Percentiles rank a stretch among this genome's conserved stretches.
These are phyloP conservation scores for Xylariaceae sp. DNA, from an alignment of 2,329 filamentous ascomycete species.

Conservation along the genomic window DNA sequence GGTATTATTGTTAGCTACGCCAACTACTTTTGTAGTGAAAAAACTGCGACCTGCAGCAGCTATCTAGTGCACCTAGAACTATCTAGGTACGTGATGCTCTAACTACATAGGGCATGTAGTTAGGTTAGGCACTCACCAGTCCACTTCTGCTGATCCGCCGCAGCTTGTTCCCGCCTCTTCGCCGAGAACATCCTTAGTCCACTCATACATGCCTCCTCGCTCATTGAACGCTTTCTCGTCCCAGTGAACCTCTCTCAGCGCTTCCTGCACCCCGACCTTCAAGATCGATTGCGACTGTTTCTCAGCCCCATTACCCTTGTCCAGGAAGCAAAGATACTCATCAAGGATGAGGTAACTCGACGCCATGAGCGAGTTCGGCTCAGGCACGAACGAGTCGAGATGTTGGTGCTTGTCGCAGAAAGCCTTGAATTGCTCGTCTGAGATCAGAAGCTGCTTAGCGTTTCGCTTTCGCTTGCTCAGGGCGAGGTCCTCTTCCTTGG, in stretches of 20 bases:
- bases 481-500: slow-evolving; percentile 31
- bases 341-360: slow-evolving; percentile 50
- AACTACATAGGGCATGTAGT: neutral
- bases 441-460: slow-evolving; percentile 43
- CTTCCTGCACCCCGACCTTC: slow-evolving; percentile 44
- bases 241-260: slow-evolving; percentile 43
- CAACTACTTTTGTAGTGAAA: too few relatives aligned
- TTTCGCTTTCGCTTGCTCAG: slow-evolving; percentile 33
- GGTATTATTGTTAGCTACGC: too few relatives aligned
- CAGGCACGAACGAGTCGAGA: slow-evolving; percentile 42
- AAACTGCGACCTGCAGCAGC: too few relatives aligned
- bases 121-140: neutral
- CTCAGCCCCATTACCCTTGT: slow-evolving; percentile 37
- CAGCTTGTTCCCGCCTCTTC: slow-evolving; percentile 8
- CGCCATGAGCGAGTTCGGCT: slow-evolving; percentile 49
- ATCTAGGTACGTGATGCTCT: too few relatives aligned
- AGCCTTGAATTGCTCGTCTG: slow-evolving; percentile 41
- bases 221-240: slow-evolving; percentile 42
- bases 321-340: slow-evolving; percentile 49
- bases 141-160: slow-evolving; percentile 9
- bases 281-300: slow-evolving; percentile 37
- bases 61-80: too few relatives aligned
- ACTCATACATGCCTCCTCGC: slow-evolving; percentile 48
- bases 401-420: slow-evolving; percentile 45
- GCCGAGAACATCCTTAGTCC: slow-evolving; percentile 33